These are phyloP conservation scores for Reutealis trisperma DNA, from an alignment of 345 rosid species.

Conservation along the genomic window DNA sequence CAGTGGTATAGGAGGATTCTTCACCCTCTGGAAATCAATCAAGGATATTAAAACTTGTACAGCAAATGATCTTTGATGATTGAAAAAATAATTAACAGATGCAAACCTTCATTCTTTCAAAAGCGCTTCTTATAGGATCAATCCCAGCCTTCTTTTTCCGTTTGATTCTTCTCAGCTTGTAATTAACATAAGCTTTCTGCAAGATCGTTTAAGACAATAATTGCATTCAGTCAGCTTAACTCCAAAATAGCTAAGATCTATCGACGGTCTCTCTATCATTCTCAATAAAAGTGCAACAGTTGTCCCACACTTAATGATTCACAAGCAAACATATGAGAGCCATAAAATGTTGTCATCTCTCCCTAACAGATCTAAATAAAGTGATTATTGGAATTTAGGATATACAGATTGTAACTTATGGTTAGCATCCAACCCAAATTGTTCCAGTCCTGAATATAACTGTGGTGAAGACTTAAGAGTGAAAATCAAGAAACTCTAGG, in stretches of 20 bases:
- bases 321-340: background rate
- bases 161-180: constrained; percentile 55
- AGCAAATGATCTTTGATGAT: constrained; percentile 1
- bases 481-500: background rate
- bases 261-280: background rate
- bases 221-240: constrained; percentile 15
- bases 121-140: constrained; percentile 85
- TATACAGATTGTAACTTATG: background rate
- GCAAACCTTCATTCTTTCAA: constrained; percentile 82
- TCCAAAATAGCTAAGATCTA: background rate
- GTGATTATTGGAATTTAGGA: background rate
- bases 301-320: background rate
- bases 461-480: background rate
- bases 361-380: background rate
- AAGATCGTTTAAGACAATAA: constrained; percentile 24
- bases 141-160: constrained; percentile 75
- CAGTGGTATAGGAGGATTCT: constrained; percentile 90
- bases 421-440: background rate
- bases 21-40: constrained; percentile 67
- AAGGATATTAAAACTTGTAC: constrained; percentile 14
- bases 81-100: background rate
- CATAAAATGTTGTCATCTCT: no score
- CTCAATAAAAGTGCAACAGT: background rate
- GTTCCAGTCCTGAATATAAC: background rate
- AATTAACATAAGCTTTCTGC: constrained; percentile 74